Base-by-base conservation (phyloP, 768 basidiomycete species). In the Leccinum truebloodii region DNA sequence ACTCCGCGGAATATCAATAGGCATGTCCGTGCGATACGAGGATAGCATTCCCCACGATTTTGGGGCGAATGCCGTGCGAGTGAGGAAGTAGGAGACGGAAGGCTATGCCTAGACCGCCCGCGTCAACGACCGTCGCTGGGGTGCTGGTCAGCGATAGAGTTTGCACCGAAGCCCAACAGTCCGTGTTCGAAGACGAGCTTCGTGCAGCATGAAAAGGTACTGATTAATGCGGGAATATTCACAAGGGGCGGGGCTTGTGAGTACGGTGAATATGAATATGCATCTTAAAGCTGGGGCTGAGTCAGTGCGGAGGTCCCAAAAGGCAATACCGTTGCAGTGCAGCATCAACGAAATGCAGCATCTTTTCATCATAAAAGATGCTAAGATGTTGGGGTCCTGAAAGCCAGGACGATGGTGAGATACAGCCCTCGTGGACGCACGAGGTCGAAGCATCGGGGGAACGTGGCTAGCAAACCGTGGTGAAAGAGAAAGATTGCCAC, bases 291-390 rank as follows among this genome's bases (percentile, higher is more conserved):
- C 56, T 56, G 37, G 24, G 39, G 48, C 48, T 14, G 26, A 57
- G 6, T 32, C 57, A 10, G 34, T 32, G 62, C 41, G 35, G 51
- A 35, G 51, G 58, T 39, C 35, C 6, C 13, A 14, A n/a, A 28
- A n/a, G 57, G 68, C 67, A 48, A 48, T 70, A 57, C 35, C 35
- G 22, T 54, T 57, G 68, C 60, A 37, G 50, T 59, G 59, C 34
- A 16, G 1, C 48, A 59, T 61, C 56, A 58, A 28, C 46, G 34
- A 44, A 30, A 34, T n/a, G 46, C 20, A 41, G 52, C 9, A 53
- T 55, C 59, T 57, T 51, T 52, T 24, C 60, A 58, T 10, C 26
- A 20, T 35, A 49, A 56, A 50, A 48, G 51, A 63, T 62, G 61
- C 18, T 32, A 52, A 56, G 35, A 61, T 67, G 56, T 16, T 39